A percentile compares a stretch with the other conserved stretches of the same genome.
phyloP scores from a whole-genome alignment of 2,329 filamentous ascomycete species.

The Cytospora piceicola region DNA sequence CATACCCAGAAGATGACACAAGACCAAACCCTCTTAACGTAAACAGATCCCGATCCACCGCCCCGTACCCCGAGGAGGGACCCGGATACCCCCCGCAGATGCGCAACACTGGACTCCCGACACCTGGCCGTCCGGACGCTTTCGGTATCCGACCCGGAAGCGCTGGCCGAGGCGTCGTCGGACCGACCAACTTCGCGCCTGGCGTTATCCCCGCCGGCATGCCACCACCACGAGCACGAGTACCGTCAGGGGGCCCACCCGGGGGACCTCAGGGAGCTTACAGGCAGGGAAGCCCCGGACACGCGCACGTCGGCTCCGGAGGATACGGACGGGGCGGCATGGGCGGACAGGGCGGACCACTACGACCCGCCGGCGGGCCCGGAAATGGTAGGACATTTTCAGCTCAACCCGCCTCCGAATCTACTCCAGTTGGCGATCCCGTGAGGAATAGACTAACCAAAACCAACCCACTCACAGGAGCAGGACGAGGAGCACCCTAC shows the following conservation, averaged over 20 bases:
- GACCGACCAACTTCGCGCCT: constrained; percentile 26
- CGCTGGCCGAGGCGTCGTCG: constrained; percentile 34
- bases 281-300: constrained; percentile 47
- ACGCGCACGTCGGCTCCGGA: constrained; percentile 31
- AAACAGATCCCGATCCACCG: constrained; percentile 50
- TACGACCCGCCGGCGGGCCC: constrained; percentile 26
- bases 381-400: constrained; percentile 26
- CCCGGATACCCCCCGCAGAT: constrained; percentile 7
- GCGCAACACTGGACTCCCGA: constrained; percentile 18
- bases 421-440: constrained; percentile 41
- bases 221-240: constrained; percentile 43
- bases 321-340: constrained; percentile 31
- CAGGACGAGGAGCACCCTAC: constrained; percentile 32
- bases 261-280: constrained; percentile 43
- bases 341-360: constrained; percentile 29
- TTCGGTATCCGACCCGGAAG: constrained; percentile 58
- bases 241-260: constrained; percentile 48
- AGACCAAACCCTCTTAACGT: constrained; percentile 54
- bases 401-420: constrained; percentile 32
- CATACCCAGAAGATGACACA: constrained; percentile 70
- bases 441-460: constrained; percentile 46
- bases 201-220: constrained; percentile 23
- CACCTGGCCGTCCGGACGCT: constrained; percentile 48
- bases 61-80: constrained; percentile 57
- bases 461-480: constrained; percentile 37